Evolutionary conservation across 345 rosid genomes (phyloP).

Genomic region (Aquilaria malaccensis): DNA sequence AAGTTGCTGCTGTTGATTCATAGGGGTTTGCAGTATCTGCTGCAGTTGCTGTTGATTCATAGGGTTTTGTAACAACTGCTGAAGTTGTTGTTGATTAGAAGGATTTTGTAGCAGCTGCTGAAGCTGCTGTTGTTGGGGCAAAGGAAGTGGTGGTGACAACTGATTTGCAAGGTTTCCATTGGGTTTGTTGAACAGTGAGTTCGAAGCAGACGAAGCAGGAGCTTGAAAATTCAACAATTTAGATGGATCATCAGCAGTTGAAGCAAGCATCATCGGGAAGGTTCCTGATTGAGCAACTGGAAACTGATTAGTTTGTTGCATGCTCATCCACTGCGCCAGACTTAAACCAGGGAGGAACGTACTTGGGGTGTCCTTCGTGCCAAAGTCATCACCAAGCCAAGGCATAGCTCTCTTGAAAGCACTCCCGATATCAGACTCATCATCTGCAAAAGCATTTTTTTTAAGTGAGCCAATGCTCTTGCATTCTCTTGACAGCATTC

Average conservation of each 20-base stretch:
- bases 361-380: conserved; percentile 72
- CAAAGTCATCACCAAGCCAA: conserved; percentile 94
- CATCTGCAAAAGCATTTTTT: conserved; percentile 46
- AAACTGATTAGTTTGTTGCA: conserved; percentile 87
- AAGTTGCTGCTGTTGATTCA: conserved; percentile 21
- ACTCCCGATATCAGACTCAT: conserved; percentile 74
- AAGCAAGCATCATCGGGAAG: conserved; percentile 48
- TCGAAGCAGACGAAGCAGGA: conserved; percentile 40
- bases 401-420: conserved; percentile 93
- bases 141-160: conserved; percentile 48
- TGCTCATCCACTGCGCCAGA: conserved; percentile 97
- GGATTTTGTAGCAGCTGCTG: conserved; percentile 38
- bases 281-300: conserved; percentile 55
- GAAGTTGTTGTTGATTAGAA: conserved; percentile 48
- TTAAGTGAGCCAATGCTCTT: conserved; percentile 6
- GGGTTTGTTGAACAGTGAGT: conserved; percentile 59
- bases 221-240: conserved; percentile 80
- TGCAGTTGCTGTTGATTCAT: conserved; percentile 25
- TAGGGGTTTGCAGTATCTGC: conserved; percentile 25
- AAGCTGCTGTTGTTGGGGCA: conserved; percentile 70
- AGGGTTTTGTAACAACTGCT: conserved; percentile 34
- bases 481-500: neutral
- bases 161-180: conserved; percentile 51
- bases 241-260: conserved; percentile 66
- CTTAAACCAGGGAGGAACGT: conserved; percentile 86